These are phyloP conservation scores for Pilobolus umbonatus DNA, from an alignment of 192 early-diverging fungal species.

Conservation along the genomic window DNA sequence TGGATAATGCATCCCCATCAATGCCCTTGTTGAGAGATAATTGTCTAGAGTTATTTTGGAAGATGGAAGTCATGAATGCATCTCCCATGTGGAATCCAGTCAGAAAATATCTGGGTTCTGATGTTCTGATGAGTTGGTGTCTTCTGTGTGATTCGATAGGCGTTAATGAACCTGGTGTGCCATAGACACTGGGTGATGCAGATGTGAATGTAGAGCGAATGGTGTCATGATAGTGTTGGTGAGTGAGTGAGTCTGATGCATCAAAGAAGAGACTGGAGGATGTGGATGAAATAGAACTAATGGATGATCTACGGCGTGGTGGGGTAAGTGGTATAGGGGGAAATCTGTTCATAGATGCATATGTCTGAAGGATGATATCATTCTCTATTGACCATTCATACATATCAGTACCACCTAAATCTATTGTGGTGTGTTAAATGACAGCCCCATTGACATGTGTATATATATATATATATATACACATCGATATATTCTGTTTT, in stretches of 20 bases:
- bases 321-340: not conserved
- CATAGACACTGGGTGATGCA: conserved; percentile 4
- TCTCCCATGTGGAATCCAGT: conserved; percentile 24
- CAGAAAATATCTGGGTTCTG: conserved; percentile 10
- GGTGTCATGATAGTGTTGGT: not conserved
- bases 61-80: conserved; percentile 25
- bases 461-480: not conserved
- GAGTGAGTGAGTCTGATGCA: conserved; percentile 1
- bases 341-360: conserved; percentile 10
- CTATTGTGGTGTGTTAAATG: conserved; percentile 6
- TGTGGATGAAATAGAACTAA: conserved; percentile 4
- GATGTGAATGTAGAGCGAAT: not conserved
- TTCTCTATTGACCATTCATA: conserved; percentile 27
- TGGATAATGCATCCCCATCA: not conserved
- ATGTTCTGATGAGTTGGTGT: not conserved
- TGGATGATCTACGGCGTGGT: not conserved
- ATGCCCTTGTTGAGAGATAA: not conserved
- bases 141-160: not conserved
- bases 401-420: conserved; percentile 27
- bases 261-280: too few relatives aligned
- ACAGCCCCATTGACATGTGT: not conserved
- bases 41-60: too few relatives aligned
- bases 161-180: conserved; percentile 9
- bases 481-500: not conserved
- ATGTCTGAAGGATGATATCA: conserved; percentile 21